Evolutionary conservation across 2,329 filamentous ascomycete species (phyloP).

Genomic region (Colletotrichum zoysiae): DNA sequence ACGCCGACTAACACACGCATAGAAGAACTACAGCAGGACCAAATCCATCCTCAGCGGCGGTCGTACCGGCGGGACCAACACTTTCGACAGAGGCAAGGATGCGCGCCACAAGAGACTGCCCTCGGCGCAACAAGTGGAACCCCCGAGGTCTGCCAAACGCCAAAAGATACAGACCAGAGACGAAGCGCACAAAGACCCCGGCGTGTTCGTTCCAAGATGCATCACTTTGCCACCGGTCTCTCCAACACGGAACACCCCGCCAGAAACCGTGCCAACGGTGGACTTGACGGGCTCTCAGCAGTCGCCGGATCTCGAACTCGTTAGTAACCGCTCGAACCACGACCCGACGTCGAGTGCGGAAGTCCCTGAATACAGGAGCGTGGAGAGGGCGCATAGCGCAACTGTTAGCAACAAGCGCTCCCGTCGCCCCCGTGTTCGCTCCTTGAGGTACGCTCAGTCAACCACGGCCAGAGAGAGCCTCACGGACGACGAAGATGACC

Average conservation of each 20-base stretch:
- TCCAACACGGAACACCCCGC: not conserved
- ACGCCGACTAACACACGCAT: slow-evolving; percentile 5
- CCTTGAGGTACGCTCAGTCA: not conserved
- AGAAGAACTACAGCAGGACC: not conserved
- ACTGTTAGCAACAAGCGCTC: not conserved
- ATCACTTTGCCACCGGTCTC: not conserved
- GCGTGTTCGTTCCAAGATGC: not conserved
- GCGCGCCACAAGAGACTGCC: slow-evolving; percentile 26
- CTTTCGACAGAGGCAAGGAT: slow-evolving; percentile 5
- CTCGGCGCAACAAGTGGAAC: slow-evolving; percentile 4
- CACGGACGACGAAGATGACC: slow-evolving; percentile 10
- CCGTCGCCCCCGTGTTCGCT: not conserved
- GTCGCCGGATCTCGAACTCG: slow-evolving; percentile 21
- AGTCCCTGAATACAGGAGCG: slow-evolving; percentile 3
- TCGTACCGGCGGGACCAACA: slow-evolving; percentile 1
- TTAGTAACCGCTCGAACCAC: slow-evolving; percentile 26
- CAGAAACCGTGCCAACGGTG: not conserved
- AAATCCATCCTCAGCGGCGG: not conserved
- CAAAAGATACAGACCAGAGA: slow-evolving; percentile 19
- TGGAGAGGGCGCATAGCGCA: slow-evolving; percentile 15
- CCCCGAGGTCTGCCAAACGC: slow-evolving; percentile 27
- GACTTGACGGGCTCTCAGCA: slow-evolving; percentile 30
- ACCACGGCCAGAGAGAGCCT: not conserved
- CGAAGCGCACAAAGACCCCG: not conserved
- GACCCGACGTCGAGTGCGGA: not conserved